Percentiles rank a stretch among this genome's conserved stretches.
These are phyloP conservation scores for Stagonosporopsis vannaccii DNA, from an alignment of 2,329 filamentous ascomycete species.

Conservation along the genomic window DNA sequence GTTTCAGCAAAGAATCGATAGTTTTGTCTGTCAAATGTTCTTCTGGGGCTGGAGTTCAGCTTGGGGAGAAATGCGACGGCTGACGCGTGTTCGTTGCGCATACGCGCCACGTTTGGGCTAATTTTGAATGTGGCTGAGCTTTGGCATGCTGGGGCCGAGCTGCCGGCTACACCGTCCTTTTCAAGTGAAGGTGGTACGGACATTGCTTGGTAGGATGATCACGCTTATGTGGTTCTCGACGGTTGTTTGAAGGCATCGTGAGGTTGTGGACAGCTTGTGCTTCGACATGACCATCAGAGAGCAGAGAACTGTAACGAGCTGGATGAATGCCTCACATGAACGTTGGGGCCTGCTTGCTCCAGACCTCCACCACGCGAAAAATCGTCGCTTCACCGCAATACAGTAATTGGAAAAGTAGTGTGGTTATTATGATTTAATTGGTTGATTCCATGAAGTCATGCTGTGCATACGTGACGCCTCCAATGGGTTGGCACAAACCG, in stretches of 20 bases:
- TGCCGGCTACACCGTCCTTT: not conserved
- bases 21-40: not conserved
- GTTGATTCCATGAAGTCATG: not conserved
- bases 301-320: not conserved
- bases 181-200: not conserved
- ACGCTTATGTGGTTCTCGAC: not conserved
- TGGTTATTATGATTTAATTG: not conserved
- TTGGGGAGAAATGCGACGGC: constrained; percentile 14
- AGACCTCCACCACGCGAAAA: not conserved
- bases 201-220: not conserved
- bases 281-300: not conserved
- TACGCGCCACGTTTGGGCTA: constrained; percentile 33
- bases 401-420: not conserved
- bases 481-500: not conserved
- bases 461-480: not conserved
- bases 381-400: not conserved
- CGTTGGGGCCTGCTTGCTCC: not conserved
- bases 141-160: constrained; percentile 7
- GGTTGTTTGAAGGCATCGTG: not conserved
- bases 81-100: constrained; percentile 17
- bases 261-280: not conserved
- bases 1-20: not conserved
- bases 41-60: constrained; percentile 14
- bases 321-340: not conserved
- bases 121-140: constrained; percentile 20